Percentiles rank a stretch among this genome's conserved stretches.
phyloP scores from a whole-genome alignment of 306 rosid species.

The Fagus crenata region DNA sequence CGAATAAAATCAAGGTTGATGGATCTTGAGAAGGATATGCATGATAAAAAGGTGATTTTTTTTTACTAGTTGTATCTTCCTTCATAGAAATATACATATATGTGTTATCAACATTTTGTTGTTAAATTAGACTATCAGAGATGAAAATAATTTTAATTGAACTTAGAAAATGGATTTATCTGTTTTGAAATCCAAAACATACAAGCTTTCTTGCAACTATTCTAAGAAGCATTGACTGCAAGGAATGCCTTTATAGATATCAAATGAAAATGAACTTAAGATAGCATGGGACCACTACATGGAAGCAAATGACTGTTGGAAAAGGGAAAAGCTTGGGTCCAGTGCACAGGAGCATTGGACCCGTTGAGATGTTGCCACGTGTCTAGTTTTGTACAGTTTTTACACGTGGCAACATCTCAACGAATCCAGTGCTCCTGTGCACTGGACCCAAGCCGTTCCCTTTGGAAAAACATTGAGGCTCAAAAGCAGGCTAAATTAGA shows the following conservation, averaged over 20 bases:
- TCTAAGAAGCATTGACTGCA: slow-evolving; percentile 14
- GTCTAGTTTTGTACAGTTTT: no score
- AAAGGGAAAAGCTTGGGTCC: no score
- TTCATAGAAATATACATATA: not conserved
- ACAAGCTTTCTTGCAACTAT: not conserved
- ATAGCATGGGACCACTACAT: slow-evolving; percentile 65
- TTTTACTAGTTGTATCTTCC: not conserved
- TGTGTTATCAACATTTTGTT: not conserved
- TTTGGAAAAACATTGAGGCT: slow-evolving; percentile 60
- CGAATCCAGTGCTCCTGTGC: no score
- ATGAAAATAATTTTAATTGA: not conserved
- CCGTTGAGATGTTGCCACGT: no score
- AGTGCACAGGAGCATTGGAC: no score
- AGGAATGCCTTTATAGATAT: slow-evolving; percentile 45
- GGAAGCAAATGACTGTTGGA: slow-evolving; percentile 67
- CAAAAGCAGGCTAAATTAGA: slow-evolving; percentile 57
- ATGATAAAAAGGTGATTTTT: slow-evolving; percentile 67
- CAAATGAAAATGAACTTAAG: slow-evolving; percentile 60
- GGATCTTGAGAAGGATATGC: slow-evolving; percentile 73
- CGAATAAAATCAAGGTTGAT: slow-evolving; percentile 64
- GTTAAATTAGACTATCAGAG: slow-evolving; percentile 13
- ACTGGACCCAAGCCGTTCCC: no score
- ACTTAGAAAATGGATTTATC: not conserved
- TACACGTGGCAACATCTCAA: no score
- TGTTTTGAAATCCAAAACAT: not conserved